Percentiles rank a stretch among this genome's conserved stretches.
These are phyloP conservation scores for Cladosporium austrohemisphaericum DNA, from an alignment of 2,329 filamentous ascomycete genomes.

Conservation along the genomic window DNA sequence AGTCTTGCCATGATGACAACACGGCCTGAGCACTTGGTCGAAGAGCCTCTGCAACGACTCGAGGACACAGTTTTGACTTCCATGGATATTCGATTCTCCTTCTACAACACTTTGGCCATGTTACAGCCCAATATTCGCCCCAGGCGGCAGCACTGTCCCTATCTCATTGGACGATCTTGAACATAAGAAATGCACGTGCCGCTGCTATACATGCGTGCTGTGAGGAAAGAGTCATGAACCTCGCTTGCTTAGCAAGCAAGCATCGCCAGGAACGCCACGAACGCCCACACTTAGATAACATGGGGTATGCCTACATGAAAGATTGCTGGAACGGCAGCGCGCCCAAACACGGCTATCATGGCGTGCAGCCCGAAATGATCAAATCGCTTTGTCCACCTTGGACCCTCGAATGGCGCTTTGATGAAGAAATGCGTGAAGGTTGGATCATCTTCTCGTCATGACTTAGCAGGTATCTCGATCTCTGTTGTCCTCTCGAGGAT, in stretches of 20 bases:
- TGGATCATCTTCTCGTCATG: too few species aligned
- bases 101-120: slow-evolving; percentile 1
- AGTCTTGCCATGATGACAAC: not conserved
- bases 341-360: not conserved
- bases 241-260: slow-evolving; percentile 9
- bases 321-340: slow-evolving; percentile 8
- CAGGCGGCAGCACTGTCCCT: not conserved
- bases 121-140: not conserved
- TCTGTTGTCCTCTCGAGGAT: too few species aligned
- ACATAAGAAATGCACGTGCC: not conserved
- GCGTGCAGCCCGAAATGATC: not conserved
- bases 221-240: slow-evolving; percentile 2
- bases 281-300: not conserved
- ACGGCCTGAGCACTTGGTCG: not conserved
- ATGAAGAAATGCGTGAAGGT: too few species aligned
- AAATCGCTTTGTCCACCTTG: too few species aligned
- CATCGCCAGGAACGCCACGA: not conserved
- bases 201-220: not conserved
- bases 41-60: slow-evolving; percentile 1
- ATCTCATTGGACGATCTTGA: too few species aligned
- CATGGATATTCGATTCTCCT: slow-evolving; percentile 11
- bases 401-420: too few species aligned
- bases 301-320: slow-evolving; percentile 13
- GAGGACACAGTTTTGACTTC: not conserved
- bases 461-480: too few species aligned